A percentile compares a stretch with the other conserved stretches of the same genome.
Evolutionary conservation across 1,284 basidiomycete species (phyloP).

Genomic region (Tremellales sp.): DNA sequence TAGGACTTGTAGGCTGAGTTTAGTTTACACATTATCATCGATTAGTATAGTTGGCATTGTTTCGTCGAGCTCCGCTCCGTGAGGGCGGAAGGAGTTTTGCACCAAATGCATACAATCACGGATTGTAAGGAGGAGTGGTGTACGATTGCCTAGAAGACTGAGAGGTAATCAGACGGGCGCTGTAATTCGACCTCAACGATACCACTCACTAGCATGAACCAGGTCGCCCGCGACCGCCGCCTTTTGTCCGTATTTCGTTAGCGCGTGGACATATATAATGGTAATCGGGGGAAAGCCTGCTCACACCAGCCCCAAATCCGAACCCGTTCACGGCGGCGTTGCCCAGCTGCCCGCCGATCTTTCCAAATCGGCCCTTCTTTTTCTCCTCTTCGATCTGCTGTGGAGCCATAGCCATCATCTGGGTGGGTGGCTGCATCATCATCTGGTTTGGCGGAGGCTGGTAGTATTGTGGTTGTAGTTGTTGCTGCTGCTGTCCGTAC

Average conservation of each 20-base stretch:
- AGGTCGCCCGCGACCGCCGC: constrained; percentile 25
- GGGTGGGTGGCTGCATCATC: no score
- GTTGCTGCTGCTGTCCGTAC: background rate
- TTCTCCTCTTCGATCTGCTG: constrained; percentile 13
- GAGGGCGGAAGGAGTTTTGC: no score
- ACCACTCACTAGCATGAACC: constrained; percentile 25
- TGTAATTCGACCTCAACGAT: no score
- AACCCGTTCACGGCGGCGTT: constrained; percentile 32
- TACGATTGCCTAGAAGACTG: constrained; percentile 11
- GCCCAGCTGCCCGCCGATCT: constrained; percentile 35
- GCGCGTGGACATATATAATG: no score
- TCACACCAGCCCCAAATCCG: constrained; percentile 35
- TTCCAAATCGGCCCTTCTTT: constrained; percentile 37
- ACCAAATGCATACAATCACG: background rate
- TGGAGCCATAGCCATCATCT: constrained; percentile 17
- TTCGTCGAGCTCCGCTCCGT: no score
- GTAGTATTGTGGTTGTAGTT: constrained; percentile 6
- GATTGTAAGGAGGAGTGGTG: background rate
- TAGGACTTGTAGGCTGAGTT: no score
- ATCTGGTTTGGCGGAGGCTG: constrained; percentile 14
- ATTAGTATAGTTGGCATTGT: no score
- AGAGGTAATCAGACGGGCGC: no score
- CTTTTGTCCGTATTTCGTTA: no score
- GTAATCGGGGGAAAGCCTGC: no score
- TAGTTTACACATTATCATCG: no score